Base-by-base conservation (phyloP, 768 basidiomycete species). In the Leccinum variicolor region DNA sequence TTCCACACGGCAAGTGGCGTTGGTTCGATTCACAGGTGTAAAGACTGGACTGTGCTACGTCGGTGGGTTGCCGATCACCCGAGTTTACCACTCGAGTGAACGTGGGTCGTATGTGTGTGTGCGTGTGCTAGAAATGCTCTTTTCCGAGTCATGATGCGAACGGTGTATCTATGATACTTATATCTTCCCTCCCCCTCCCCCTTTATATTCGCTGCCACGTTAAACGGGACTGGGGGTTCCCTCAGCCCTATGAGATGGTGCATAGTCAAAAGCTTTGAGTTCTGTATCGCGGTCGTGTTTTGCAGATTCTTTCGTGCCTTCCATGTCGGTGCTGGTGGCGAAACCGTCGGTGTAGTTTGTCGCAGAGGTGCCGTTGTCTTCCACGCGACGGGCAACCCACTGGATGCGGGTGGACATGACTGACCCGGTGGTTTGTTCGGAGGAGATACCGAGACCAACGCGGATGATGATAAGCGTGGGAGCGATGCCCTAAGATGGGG, bases 381-480 rank as follows among this genome's bases (percentile, higher is more conserved):
- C 59, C 14, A 31, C 50, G 17, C 28, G 63, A 10, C 52, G 65
- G 8, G 51, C 54, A 5, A 60, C 29, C 69, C 69, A 71, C 9
- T 61, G 66, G 17, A 73, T 62, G 36, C 56, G 60, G 1, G 69
- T 73, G 47, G 69, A 69, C 33, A 36, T 23, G 49, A 52, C 57
- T 10, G 49, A 31, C 29, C 43, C 59, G 21, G 61, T 55, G 4
- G 58, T 36, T 4, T 71, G 51, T 33, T 73, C 70, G 14, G 70
- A 59, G 7, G 70, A 71, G 15, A 71, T 56, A 8, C 73, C 73
- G 11, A 74, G 64, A 21, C 59, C 66, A 3, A 74, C 74, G 11
- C 74, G 69, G 28, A 74, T 72, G 45, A 75, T 69, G 63, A 74
- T 74, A 7, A 74, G 63, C 4, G 74, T 75, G 19, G 73, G 72